phyloP scores from a whole-genome alignment of 2,329 filamentous ascomycete species.

The Dactylellina cionopaga region DNA sequence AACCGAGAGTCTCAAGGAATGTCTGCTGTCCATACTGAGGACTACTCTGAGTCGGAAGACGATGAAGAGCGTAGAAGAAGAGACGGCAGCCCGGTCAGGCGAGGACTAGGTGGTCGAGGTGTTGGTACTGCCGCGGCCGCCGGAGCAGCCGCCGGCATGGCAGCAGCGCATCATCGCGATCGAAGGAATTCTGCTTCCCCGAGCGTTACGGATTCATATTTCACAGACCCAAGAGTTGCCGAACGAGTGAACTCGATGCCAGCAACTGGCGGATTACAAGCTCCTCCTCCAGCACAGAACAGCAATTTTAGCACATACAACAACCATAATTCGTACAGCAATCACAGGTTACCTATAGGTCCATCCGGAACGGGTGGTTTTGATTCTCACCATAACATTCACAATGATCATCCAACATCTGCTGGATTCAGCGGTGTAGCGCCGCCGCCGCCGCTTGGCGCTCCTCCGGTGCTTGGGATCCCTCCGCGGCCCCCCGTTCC shows the following conservation, averaged over 20 bases:
- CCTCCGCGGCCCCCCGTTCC: constrained; percentile 32
- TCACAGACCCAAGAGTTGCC: constrained; percentile 20
- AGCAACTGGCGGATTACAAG: constrained; percentile 33
- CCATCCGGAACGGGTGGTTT: constrained; percentile 12
- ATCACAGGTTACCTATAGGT: constrained; percentile 36
- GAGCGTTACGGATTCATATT: constrained; percentile 45
- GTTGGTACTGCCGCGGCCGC: constrained; percentile 24
- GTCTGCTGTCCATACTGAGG: constrained; percentile 47
- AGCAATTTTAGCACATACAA: constrained; percentile 18
- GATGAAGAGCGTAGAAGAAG: constrained; percentile 36
- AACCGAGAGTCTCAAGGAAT: constrained; percentile 41
- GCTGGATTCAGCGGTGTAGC: constrained; percentile 1
- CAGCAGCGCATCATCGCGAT: constrained; percentile 44
- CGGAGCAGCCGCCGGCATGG: constrained; percentile 29
- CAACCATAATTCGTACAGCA: constrained; percentile 24
- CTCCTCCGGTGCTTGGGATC: constrained; percentile 11
- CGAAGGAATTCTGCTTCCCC: constrained; percentile 25
- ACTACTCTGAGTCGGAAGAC: constrained; percentile 42
- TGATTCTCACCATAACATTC: constrained; percentile 39
- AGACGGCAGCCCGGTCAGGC: constrained; percentile 30
- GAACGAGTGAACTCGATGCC: constrained; percentile 39
- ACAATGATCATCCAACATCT: constrained; percentile 28
- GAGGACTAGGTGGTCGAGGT: constrained; percentile 14
- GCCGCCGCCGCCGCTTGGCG: constrained; percentile 3
- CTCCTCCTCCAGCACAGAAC: constrained; percentile 41